These are phyloP conservation scores for Reticulascus tulasneorum DNA, from an alignment of 2,329 filamentous ascomycete genomes.

Conservation along the genomic window DNA sequence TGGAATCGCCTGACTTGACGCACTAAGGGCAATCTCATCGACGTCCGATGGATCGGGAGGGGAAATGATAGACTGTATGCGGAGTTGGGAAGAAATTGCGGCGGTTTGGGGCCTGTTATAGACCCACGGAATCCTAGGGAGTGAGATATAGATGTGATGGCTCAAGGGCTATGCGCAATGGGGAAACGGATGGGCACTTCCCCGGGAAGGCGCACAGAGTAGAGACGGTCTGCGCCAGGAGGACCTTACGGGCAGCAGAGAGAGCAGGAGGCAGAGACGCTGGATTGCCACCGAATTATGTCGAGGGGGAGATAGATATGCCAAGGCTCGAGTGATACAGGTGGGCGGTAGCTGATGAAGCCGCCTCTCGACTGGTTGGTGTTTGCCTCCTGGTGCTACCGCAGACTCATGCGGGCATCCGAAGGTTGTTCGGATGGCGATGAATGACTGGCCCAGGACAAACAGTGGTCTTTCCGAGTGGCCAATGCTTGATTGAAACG, in stretches of 20 bases:
- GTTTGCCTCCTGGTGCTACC: slow-evolving; percentile 4
- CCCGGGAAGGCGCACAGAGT: too few species aligned
- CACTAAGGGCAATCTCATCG: slow-evolving; percentile 29
- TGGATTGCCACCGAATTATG: slow-evolving; percentile 1
- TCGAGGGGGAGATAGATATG: slow-evolving; percentile 12
- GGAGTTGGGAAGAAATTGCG: slow-evolving; percentile 47
- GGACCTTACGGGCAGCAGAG: too few species aligned
- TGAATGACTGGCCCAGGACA: not conserved
- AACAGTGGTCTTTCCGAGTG: not conserved
- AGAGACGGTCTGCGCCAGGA: too few species aligned
- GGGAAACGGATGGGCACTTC: too few species aligned
- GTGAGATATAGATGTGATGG: too few species aligned
- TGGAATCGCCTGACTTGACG: slow-evolving; percentile 26
- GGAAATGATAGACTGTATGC: slow-evolving; percentile 49
- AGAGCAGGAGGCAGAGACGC: slow-evolving; percentile 6
- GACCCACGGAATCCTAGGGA: slow-evolving; percentile 30
- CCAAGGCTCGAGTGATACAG: slow-evolving; percentile 3
- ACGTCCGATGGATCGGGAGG: slow-evolving; percentile 35
- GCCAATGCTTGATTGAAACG: not conserved
- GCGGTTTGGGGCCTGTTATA: slow-evolving; percentile 35
- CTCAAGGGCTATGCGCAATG: too few species aligned
- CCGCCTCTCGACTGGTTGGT: slow-evolving; percentile 3
- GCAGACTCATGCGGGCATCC: slow-evolving; percentile 5
- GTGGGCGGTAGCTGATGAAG: slow-evolving; percentile 3
- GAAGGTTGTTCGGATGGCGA: not conserved